Evolutionary conservation across 1,139 yeast species (phyloP), one percentile per base, ranked within the genome.

Genomic region (Candida pseudoviswanathii): DNA sequence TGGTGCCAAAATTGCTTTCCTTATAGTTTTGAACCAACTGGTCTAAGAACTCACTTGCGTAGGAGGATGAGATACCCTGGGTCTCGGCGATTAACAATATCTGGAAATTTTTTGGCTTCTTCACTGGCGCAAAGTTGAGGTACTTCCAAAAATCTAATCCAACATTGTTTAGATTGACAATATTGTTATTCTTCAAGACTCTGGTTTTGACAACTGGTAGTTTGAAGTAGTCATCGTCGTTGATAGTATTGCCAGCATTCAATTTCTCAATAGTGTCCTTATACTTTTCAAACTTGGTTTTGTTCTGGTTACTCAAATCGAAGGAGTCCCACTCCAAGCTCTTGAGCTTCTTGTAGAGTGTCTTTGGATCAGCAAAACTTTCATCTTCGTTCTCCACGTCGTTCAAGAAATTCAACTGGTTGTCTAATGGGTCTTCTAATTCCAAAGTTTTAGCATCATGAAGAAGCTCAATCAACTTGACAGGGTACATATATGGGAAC

Each of bases 81-180:
- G 60, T 57, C 54, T 74, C 78, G 3, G 74, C 62, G 4, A 86
- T 60, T 52, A 85, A 59, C n/a, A 86, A 55, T 3, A 83, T 66
- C 50, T 79, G 81, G 52, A 85, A 80, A 54, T 78, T 70, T 54
- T 85, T 85, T 4, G 48, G 43, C 3, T 66, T 65, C 0, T 76
- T 76, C 5, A 78, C 59, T 0, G 92, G 89, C 47, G 77, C 73
- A 46, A 86, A 74, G 51, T 80, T 79, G 55, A 86, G 63, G 52
- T 76, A 65, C 47, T 75, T 78, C 89, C 89, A 84, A 53, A 80
- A 76, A 16, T 71, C 64, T 5, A 81, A 55, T 4, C 75, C 74
- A 2, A 68, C 54, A 4, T 67, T 63, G 52, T 73, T 71, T 49
- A 76, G 61, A 52, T 75, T 75, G 21, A 76, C 57, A 21, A 68